Evolutionary conservation across 2,329 filamentous ascomycete genomes (phyloP), one percentile per base, ranked within the genome.

Genomic region (Whalleya microplaca): DNA sequence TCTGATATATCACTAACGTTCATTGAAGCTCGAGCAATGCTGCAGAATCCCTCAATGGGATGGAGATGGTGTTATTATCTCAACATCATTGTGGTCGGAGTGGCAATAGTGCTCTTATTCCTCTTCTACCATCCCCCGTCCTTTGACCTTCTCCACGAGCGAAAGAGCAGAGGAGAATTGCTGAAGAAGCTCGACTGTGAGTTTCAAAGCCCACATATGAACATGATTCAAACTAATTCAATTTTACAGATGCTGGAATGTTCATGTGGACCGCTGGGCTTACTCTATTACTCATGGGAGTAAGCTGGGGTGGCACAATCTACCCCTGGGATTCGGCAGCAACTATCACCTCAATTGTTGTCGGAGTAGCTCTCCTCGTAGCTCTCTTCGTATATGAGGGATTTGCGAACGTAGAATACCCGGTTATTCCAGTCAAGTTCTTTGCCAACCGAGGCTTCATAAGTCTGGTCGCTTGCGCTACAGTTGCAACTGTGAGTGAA

Each of bases 181-280:
- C 55, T 76, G 1, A 72, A 67, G 40, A 64, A 71, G n/a, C 67
- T 75, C 16, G 73, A 80, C 62, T 80, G 59, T 61, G 18, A 54
- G 56, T 50, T n/a, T 27, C 41, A 43, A 6, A 12, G 2, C 16
- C 4, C 21, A 12, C 14, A 0, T 19, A 12, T 37, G 21, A n/a
- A n/a, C n/a, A n/a, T n/a, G n/a, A n/a, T 8, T 12, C 14, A 41
- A 27, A 8, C 55, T 55, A 8, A 58, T 18, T 10, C 6, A 16
- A 10, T 3, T 3, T 46, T 43, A 20, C n/a, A 61, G 58, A 77
- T 63, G 47, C 77, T 37, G 78, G 78, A 2, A 75, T 78, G 40
- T 72, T 78, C 61, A 69, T 81, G 41, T 80, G 75, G 70, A 76
- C 74, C 8, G 72, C 72, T 4, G 77, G 78, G 3, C 73, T 79